A percentile compares a stretch with the other conserved stretches of the same genome.
phyloP scores from a whole-genome alignment of 2,329 filamentous ascomycete species.

The Claviceps lovelessii region DNA sequence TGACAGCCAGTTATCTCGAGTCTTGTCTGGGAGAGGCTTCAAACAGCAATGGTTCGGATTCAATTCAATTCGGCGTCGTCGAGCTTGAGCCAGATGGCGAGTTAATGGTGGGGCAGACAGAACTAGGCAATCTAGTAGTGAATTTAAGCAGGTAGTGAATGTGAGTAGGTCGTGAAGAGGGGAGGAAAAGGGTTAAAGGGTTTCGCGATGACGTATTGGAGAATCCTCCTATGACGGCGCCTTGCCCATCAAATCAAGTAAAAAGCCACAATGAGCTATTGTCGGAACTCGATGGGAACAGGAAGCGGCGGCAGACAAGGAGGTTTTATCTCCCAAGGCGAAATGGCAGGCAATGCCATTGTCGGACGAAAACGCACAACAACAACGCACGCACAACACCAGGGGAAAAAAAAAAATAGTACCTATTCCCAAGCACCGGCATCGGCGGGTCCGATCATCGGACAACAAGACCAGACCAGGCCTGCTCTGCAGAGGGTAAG shows the following conservation, averaged over 20 bases:
- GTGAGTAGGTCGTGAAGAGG: too few species aligned
- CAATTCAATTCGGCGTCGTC: background rate
- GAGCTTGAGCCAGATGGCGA: background rate
- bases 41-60: background rate
- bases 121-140: too few species aligned
- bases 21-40: too few species aligned
- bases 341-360: background rate
- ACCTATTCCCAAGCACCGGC: slow-evolving; percentile 2
- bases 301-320: background rate
- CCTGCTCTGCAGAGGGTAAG: too few species aligned
- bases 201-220: background rate
- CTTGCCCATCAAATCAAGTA: background rate
- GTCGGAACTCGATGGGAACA: background rate
- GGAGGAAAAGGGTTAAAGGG: background rate
- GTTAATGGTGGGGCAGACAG: background rate
- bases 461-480: slow-evolving; percentile 2
- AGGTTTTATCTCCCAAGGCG: slow-evolving; percentile 1
- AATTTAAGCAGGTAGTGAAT: too few species aligned
- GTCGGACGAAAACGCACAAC: background rate
- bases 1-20: background rate
- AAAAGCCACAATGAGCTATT: background rate
- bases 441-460: slow-evolving; percentile 11
- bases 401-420: background rate
- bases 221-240: background rate
- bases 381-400: too few species aligned